Base-by-base conservation (phyloP, 441 rosid genomes). In the Aleurites moluccanus region DNA sequence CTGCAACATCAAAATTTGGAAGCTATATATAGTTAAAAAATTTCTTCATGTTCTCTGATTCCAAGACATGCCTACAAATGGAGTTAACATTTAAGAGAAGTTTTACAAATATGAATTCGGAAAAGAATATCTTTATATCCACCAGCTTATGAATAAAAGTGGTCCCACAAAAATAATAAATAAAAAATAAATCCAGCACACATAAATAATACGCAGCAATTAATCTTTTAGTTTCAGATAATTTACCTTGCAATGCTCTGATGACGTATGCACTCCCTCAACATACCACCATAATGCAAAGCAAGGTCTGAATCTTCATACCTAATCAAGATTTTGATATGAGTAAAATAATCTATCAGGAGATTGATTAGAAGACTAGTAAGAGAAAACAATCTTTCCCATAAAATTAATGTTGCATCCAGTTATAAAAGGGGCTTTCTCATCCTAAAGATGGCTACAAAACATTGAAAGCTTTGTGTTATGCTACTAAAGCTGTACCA, bases 201-300 rank as follows among this genome's bases (percentile, higher is more conserved):
- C 52, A 21, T 3, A 30, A 30, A 44, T 45, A 66, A 44, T 47
- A 44, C 27, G 70, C 70, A 25, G 40, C 40, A 9, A 67, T 14
- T 47, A 67, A 8, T 45, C 7, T 47, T 66, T 64, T 15, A 50
- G n/a, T 50, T 50, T 50, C 23, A 33, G 38, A 64, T 21, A 64
- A 63, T 23, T 60, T 64, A 95, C 99, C 87, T 88, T 55, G 98
- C 97, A 77, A 90, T 93, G 82, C 79, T 87, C 87, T 95, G 99
- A 80, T 93, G 99, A 64, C 98, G 93, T 73, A 91, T 93, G 89
- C 99, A 95, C 75, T 95, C 99, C 88, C 98, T 89, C 71, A 93
- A 84, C 98, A 95, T 95, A 45, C 91, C 91, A 78, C 99, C 98
- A 80, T 93, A 95, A 77, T 95, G 99, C 79, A 95, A 88, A 83